These are phyloP conservation scores for Epichloe hybrida DNA, from an alignment of 2,329 filamentous ascomycete genomes.

Conservation along the genomic window DNA sequence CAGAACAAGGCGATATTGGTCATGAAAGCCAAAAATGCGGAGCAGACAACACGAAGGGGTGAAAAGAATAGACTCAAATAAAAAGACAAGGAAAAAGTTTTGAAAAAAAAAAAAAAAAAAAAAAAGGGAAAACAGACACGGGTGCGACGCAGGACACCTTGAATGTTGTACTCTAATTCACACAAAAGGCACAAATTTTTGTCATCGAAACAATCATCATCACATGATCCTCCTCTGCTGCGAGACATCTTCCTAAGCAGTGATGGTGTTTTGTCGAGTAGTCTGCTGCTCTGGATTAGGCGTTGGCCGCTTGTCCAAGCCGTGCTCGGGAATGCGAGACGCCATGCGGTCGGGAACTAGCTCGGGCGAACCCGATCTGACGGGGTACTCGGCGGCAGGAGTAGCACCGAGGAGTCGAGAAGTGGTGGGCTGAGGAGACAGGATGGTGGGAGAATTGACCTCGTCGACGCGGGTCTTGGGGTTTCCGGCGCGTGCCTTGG, in stretches of 20 bases:
- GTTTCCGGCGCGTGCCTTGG: slow-evolving; percentile 40
- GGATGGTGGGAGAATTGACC: slow-evolving; percentile 30
- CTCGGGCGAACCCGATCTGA: slow-evolving; percentile 44
- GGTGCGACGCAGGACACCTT: neutral
- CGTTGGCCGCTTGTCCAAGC: slow-evolving; percentile 30
- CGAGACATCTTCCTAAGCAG: slow-evolving; percentile 4
- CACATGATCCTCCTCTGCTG: neutral
- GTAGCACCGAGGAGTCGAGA: slow-evolving; percentile 40
- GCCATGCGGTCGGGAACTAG: slow-evolving; percentile 47
- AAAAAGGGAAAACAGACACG: neutral
- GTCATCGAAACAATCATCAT: neutral
- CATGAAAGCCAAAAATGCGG: neutral
- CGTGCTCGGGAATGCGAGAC: slow-evolving; percentile 38
- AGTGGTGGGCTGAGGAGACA: slow-evolving; percentile 41
- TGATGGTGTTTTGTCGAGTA: slow-evolving; percentile 9
- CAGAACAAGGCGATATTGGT: neutral
- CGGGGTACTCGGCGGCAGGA: slow-evolving; percentile 40
- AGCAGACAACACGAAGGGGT: too few relatives aligned
- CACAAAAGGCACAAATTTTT: neutral
- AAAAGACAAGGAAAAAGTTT: neutral
- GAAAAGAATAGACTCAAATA: too few relatives aligned
- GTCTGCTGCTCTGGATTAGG: slow-evolving; percentile 33
- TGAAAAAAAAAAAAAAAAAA: neutral
- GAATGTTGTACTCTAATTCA: neutral
- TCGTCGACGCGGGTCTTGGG: slow-evolving; percentile 29